These are phyloP conservation scores for Apiospora pterosperma DNA, from an alignment of 2,329 filamentous ascomycete species.

Conservation along the genomic window DNA sequence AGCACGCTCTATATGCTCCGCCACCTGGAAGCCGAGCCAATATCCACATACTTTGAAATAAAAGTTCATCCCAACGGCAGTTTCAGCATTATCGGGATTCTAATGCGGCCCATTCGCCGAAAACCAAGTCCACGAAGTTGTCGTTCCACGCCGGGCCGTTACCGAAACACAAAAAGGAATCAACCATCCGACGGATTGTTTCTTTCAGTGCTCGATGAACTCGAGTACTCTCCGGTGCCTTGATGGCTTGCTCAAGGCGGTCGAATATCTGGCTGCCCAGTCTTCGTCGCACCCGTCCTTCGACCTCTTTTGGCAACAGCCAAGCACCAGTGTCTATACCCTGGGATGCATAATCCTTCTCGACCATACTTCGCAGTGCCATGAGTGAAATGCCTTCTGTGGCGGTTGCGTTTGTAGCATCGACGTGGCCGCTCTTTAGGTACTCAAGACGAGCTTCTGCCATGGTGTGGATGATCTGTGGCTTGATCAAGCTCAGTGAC, in stretches of 20 bases:
- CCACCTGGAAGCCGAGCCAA: not conserved
- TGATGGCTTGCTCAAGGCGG: slow-evolving; percentile 7
- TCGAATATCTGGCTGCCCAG: slow-evolving; percentile 1
- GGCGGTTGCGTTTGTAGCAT: not conserved
- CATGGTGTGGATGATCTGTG: slow-evolving; percentile 17
- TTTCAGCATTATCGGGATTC: not conserved
- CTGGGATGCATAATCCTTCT: slow-evolving; percentile 11
- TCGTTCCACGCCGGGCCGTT: slow-evolving; percentile 23
- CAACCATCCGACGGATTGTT: slow-evolving; percentile 17
- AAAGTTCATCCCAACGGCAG: not conserved
- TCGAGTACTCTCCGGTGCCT: slow-evolving; percentile 5
- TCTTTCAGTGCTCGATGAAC: not conserved
- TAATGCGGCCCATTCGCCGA: not conserved
- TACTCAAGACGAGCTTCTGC: slow-evolving; percentile 19
- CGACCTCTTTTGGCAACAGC: slow-evolving; percentile 17
- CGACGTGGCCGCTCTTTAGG: slow-evolving; percentile 15
- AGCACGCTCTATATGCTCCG: not conserved
- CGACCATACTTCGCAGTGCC: slow-evolving; percentile 11
- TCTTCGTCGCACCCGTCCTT: slow-evolving; percentile 6
- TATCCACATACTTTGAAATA: no score
- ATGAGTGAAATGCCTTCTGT: slow-evolving; percentile 7
- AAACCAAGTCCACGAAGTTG: not conserved
- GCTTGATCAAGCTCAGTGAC: slow-evolving; percentile 10
- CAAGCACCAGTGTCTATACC: slow-evolving; percentile 15
- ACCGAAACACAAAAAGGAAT: slow-evolving; percentile 22